Conservation (phyloP, 805 yeast genomes). For the Wickerhamomyces canadensis region DNA sequence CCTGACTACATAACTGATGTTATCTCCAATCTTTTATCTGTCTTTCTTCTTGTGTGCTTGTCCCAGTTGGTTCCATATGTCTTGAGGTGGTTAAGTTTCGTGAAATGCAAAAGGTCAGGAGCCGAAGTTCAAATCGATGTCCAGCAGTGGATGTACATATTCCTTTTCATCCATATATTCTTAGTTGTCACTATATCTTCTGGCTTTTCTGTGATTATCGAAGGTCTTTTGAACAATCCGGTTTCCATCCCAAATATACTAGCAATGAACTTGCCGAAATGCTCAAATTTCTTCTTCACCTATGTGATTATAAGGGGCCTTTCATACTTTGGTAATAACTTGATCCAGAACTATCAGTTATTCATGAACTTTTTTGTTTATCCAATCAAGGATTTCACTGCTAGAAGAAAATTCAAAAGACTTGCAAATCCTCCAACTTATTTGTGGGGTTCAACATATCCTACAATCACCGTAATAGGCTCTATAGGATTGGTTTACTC, state of each 20-base stretch:
- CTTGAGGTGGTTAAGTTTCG: slow-evolving; percentile 47
- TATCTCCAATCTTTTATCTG: slow-evolving; percentile 61
- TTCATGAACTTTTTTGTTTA: slow-evolving; percentile 31
- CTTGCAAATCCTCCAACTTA: slow-evolving; percentile 39
- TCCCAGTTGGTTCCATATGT: slow-evolving; percentile 57
- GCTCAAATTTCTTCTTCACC: slow-evolving; percentile 81
- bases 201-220: slow-evolving; percentile 60
- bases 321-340: slow-evolving; percentile 66
- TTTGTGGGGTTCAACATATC: slow-evolving; percentile 76
- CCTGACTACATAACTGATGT: slow-evolving; percentile 51
- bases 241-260: slow-evolving; percentile 64
- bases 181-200: slow-evolving; percentile 82
- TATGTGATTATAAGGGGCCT: slow-evolving; percentile 71
- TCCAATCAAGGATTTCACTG: slow-evolving; percentile 45
- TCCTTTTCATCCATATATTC: slow-evolving; percentile 77
- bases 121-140: slow-evolving; percentile 62
- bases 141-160: slow-evolving; percentile 74
- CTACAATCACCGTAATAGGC: slow-evolving; percentile 70
- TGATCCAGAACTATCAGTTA: slow-evolving; percentile 55
- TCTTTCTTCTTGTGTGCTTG: slow-evolving; percentile 55
- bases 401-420: slow-evolving; percentile 48
- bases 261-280: slow-evolving; percentile 77
- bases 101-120: slow-evolving; percentile 58
- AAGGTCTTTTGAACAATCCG: slow-evolving; percentile 62
- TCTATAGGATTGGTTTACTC: slow-evolving; percentile 76